Base-by-base conservation (phyloP, 1,284 basidiomycete genomes). In the Rhizoctonia solani region DNA sequence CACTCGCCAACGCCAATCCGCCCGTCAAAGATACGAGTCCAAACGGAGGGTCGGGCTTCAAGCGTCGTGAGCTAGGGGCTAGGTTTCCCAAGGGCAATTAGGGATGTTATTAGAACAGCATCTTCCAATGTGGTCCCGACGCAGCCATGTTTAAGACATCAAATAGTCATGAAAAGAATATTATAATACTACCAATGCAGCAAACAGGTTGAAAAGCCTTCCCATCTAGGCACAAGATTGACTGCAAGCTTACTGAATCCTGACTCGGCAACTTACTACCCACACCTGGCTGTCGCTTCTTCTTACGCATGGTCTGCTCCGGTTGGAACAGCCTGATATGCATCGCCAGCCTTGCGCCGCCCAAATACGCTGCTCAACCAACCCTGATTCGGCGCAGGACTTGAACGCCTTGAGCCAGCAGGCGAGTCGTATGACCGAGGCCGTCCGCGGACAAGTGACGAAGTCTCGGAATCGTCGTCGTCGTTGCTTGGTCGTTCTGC, bases 401-500 rank as follows among this genome's bases (percentile, higher is more conserved):
- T 68, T 58, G 66, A 69, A 58, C 74, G 73, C 29, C 73, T 76
- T 76, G 16, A 78, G 77, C 58, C 76, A 73, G 39, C 78, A 78
- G 67, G 68, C 0, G 72, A 70, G 21, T 74, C 75, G 16, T 70
- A 71, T 1, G 75, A 74, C 23, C 74, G 71, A n/a, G 72, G 70
- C 27, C 70, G 59, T 16, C 73, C 69, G 27, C 68, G 69, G 69
- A 85, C 77, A 2, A 88, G 79, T 2, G 87, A 87, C 4, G 85
- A 83, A 14, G 81, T 80, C 70, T 92, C 89, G 0, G 89, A 90
- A 69, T 87, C 86, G 69, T 90, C 86, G 72, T 91, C 89, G 47
- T 87, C 87, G 76, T 89, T 82, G 71, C 81, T 78, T 74, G 37
- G 37, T 39, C 9, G 37, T 39, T 39, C 37, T 39, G 8, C 37